phyloP scores from a whole-genome alignment of 2,329 filamentous ascomycete species.

The Ceratocystis smalleyi region DNA sequence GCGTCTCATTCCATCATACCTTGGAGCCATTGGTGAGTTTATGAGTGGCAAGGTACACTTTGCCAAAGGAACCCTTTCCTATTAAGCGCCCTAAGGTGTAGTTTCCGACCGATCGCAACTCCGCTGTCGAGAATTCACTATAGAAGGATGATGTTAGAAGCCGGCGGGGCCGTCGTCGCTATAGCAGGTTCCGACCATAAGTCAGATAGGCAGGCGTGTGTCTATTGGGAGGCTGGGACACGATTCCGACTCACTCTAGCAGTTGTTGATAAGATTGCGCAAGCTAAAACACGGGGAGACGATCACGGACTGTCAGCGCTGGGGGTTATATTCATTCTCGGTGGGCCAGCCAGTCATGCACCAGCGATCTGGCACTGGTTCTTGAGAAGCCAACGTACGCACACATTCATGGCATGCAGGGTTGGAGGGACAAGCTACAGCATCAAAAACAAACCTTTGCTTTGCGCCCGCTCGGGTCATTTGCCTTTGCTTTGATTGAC shows the following conservation, averaged over 20 bases:
- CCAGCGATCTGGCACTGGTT: background rate
- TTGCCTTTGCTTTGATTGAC: constrained; percentile 37
- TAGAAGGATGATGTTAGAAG: background rate
- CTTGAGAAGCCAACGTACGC: background rate
- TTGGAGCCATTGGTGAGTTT: constrained; percentile 98
- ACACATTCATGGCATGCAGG: no score
- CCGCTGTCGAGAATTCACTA: constrained; percentile 86
- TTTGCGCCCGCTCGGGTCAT: constrained; percentile 43
- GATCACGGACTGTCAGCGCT: background rate
- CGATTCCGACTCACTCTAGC: constrained; percentile 53
- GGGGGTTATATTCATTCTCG: background rate
- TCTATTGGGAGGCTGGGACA: background rate
- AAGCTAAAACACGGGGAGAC: constrained; percentile 43
- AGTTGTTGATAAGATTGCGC: constrained; percentile 93
- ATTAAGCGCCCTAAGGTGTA: constrained; percentile 84
- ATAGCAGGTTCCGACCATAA: constrained; percentile 11
- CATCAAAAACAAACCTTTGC: constrained; percentile 32
- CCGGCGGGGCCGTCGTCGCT: constrained; percentile 12
- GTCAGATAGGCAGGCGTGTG: background rate
- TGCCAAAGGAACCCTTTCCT: constrained; percentile 95
- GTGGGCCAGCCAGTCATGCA: background rate
- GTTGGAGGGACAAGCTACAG: constrained; percentile 18
- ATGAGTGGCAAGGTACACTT: constrained; percentile 89
- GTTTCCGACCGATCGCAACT: constrained; percentile 85
- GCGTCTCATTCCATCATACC: constrained; percentile 34